Percentiles rank a stretch among this genome's conserved stretches.
Conservation (phyloP, 2,329 filamentous ascomycete species). For the Curvularia eragrostidis region DNA sequence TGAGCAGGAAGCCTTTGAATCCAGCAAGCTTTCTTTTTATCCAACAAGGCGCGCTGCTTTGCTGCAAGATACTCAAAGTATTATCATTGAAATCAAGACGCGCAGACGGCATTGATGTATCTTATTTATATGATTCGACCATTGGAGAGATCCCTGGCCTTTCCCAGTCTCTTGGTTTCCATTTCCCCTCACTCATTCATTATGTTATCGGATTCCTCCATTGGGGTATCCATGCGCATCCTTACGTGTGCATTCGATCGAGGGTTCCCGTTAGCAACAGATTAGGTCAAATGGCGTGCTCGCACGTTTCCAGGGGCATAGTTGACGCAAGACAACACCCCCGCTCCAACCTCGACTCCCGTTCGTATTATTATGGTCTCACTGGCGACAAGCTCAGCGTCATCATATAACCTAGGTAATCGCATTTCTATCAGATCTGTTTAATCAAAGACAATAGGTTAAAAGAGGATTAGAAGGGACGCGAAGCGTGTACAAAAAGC, state of each 20-base stretch:
- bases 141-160: neutral
- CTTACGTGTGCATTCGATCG: neutral
- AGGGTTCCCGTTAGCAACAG: constrained; percentile 31
- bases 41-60: neutral
- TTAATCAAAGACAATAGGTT: neutral
- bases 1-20: neutral
- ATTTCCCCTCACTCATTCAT: neutral
- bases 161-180: no score
- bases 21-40: neutral
- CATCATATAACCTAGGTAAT: neutral
- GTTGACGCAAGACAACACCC: constrained; percentile 14
- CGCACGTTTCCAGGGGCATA: constrained; percentile 7
- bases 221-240: neutral
- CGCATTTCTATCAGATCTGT: neutral
- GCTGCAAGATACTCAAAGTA: neutral
- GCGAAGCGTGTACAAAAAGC: neutral
- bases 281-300: constrained; percentile 43
- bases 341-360: neutral
- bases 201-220: neutral
- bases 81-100: neutral
- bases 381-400: neutral
- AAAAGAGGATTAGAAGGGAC: neutral
- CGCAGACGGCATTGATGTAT: neutral
- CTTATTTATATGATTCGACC: neutral
- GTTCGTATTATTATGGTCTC: neutral